Base-by-base conservation (phyloP, 371 early-diverging fungal species). In the Mucor irregularis region DNA sequence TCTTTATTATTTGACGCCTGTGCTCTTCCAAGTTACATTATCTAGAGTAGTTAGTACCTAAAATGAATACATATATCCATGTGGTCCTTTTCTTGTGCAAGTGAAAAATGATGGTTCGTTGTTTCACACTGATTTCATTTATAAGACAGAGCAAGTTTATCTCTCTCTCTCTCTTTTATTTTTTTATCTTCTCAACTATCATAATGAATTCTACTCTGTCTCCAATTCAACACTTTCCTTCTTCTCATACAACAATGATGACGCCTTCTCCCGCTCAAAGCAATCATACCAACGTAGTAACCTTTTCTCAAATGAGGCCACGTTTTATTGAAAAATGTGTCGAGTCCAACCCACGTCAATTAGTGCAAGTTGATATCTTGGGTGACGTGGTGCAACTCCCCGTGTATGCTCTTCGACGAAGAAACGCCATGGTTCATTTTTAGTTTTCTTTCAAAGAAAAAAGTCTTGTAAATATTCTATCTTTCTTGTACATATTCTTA, bases 391-490 rank as follows among this genome's bases (percentile, higher is more conserved):
- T 70, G 5, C 51, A 62, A 30, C 30, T 72, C 24, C 73, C 73
- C 1, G 61, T 68, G 11, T 72, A 72, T 50, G 61, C 73, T 25
- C 54, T 72, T 25, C 43, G 73, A 35, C 59, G 73, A 42, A 53
- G 73, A 50, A 72, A 72, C 50, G 73, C 69, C n/a, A 53, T 71
- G 17, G 68, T 67, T 31, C 47, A 46, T 14, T 37, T 47, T 9
- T 55, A 55, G 21, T 4, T 17, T 30, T 10, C n/a, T 38, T 16
- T 5, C 5, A 38, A n/a, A n/a, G n/a, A 31, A 31, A 31, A 31
- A 31, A 8, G 11, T 8, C 8, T 11, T 31, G 31, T 31, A 31
- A n/a, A n/a, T n/a, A n/a, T 37, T 6, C 16, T 17, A 37, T 37
- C 16, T 13, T 37, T 17, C 8, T 31, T 35, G 5, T 24, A 19